A percentile compares a stretch with the other conserved stretches of the same genome.
These are phyloP conservation scores for Hyphopichia khmerensis DNA, from an alignment of 1,139 yeast species.

Conservation along the genomic window DNA sequence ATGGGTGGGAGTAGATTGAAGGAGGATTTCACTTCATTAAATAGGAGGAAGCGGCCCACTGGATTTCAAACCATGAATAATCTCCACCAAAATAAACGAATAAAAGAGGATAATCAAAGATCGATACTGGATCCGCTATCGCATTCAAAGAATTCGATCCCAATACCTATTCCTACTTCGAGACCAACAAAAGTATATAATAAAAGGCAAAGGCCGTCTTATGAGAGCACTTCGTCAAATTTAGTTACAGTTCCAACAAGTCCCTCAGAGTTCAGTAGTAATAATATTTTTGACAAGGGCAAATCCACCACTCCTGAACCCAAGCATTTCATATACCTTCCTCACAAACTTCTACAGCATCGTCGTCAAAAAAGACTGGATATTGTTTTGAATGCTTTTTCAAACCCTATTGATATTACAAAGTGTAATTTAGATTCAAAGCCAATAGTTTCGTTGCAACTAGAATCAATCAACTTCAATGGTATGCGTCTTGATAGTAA, in stretches of 20 bases:
- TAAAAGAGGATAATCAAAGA: not conserved
- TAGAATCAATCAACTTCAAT: constrained; percentile 1
- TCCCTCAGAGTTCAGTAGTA: no score
- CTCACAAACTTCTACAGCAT: not conserved
- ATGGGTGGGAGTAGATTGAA: constrained; percentile 1
- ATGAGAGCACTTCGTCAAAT: no score
- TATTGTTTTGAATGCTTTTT: not conserved
- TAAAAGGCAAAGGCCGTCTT: no score
- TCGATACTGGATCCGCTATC: no score
- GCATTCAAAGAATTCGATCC: not conserved
- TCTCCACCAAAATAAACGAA: not conserved
- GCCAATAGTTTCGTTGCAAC: not conserved
- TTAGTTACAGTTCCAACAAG: no score
- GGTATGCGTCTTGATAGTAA: not conserved
- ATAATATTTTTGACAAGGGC: no score
- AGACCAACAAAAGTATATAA: no score
- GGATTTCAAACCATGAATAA: constrained; percentile 2
- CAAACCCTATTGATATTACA: no score
- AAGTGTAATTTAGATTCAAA: not conserved
- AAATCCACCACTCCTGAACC: no score
- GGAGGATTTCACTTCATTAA: constrained; percentile 1
- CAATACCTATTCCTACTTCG: not conserved
- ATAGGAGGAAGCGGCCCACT: constrained; percentile 1
- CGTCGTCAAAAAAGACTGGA: not conserved
- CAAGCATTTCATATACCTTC: not conserved